Base-by-base conservation (phyloP, 2,329 filamentous ascomycete species). In the Lachnellula arida region DNA sequence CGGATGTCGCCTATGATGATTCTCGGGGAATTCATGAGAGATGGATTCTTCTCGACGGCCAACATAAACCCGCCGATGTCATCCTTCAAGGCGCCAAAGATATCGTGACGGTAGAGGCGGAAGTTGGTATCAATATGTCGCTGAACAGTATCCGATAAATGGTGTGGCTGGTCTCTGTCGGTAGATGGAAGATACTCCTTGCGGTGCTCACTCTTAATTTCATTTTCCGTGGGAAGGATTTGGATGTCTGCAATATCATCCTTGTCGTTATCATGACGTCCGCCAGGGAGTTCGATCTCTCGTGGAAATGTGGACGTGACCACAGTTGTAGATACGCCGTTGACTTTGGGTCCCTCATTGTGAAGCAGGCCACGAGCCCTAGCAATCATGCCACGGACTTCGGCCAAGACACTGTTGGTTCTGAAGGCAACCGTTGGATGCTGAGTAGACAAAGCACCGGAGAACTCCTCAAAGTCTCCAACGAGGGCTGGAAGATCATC, bases 71-170 rank as follows among this genome's bases (percentile, higher is more conserved):
- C 53, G 22, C 59, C 57, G 4, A 72, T 44, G 35, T 63, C 59
- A 1, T 59, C 60, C 51, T 69, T 71, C 9, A 71, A 46, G 22
- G 68, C 61, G 2, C 69, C 68, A 39, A 72, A 69, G 5, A 63
- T 65, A 34, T 72, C 70, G 28, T 72, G 62, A 2, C 71, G 65
- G 44, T 67, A 55, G 0, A 72, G 60, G 11, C 71, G 66, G 28
- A 72, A 72, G 15, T 67, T 56, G 0, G 68, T 71, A 55, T 72
- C 70, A 12, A 72, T 64, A 42, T 70, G 66, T 7, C 71, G 59
- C 35, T 67, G 61, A 4, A 63, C 52, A 15, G 35, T 15, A 34
- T 56, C 51, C 37, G 66, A 49, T 14, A 71, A 60, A 40, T 65
- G 67, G 37, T 71, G 67, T 5, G 59, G 63, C 32, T 70, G 62